Base-by-base conservation (phyloP, 163 green algal genomes). In the Chloromonas sp. region DNA sequence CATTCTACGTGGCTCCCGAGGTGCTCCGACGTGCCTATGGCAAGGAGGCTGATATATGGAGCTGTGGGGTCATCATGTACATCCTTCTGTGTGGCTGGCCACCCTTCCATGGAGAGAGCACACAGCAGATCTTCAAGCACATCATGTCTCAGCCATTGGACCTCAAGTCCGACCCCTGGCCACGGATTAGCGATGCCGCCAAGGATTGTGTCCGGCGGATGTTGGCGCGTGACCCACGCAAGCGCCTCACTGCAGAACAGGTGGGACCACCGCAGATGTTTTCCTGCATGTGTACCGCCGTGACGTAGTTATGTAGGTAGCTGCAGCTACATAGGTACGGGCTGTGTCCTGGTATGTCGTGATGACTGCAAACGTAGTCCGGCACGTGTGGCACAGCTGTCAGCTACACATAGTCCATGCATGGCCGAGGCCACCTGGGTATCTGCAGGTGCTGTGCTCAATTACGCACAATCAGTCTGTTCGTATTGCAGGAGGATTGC, bases 81-180 rank as follows among this genome's bases (percentile, higher is more conserved):
- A 98, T 99, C 89, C 90, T 99, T 82, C 91, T 99, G n/a, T 95
- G 89, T 71, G 96, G 97, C 59, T 95, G 95, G 80, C 93, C 93
- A 15, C 94, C 94, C 8, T 98, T 97, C 89, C 94, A 91, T 82
- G 93, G 93, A 36, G 87, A 98, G 70, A 95, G 87, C 58, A 89
- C 98, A 89, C 90, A 96, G 87, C 89, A 93, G 78, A 98, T 96
- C 83, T 96, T 96, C 88, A 91, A 95, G 74, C 87, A 87, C 84
- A 90, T 89, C 77, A 84, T 84, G 81, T 80, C 2, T 58, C 89
- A 70, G 89, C 89, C 78, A 81, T 84, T 96, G 62, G 94, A 98
- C 88, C 92, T 97, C 59, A 86, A 88, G 76, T 92, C 85, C 3
- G 86, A 94, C 1, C 95, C 93, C 1, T 98, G 95, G 95, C 90